These are phyloP conservation scores for Xylaria telfairii DNA, from an alignment of 495 filamentous ascomycete species.

Conservation along the genomic window DNA sequence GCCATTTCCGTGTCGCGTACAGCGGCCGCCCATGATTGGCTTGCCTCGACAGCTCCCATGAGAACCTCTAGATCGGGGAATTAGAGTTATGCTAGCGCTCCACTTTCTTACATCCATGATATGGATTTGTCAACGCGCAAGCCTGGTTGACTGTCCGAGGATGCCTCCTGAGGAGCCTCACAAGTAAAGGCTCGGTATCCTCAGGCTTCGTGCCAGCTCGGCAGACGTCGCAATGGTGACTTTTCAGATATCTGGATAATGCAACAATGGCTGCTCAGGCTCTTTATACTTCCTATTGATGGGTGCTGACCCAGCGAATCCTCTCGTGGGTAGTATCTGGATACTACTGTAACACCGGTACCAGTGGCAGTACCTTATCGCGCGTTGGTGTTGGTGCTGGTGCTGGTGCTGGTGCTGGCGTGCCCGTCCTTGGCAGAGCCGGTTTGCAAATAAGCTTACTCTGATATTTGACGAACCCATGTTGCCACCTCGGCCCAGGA, in stretches of 20 bases:
- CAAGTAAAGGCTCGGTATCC: not conserved
- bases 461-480: not conserved
- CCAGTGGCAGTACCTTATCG: conserved; percentile 8
- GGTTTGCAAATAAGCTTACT: conserved; percentile 24
- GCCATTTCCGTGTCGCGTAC: too few species aligned
- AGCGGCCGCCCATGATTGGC: not conserved
- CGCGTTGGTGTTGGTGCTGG: too few species aligned
- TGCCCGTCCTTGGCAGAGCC: not conserved
- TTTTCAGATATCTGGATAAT: not conserved
- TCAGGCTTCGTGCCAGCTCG: conserved; percentile 1
- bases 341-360: not conserved
- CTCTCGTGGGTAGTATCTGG: not conserved
- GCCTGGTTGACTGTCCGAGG: too few species aligned
- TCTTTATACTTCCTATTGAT: not conserved
- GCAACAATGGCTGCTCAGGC: not conserved
- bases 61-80: conserved; percentile 10
- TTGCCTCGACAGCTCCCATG: too few species aligned
- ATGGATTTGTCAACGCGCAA: conserved; percentile 24
- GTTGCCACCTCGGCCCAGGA: not conserved
- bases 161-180: not conserved
- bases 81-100: conserved; percentile 12
- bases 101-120: conserved; percentile 18
- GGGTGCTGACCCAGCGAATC: not conserved
- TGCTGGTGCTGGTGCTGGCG: too few species aligned
- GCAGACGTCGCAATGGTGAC: not conserved